A percentile compares a stretch with the other conserved stretches of the same genome.
phyloP scores from a whole-genome alignment of 2,329 filamentous ascomycete genomes.

The Cladophialophora exuberans region DNA sequence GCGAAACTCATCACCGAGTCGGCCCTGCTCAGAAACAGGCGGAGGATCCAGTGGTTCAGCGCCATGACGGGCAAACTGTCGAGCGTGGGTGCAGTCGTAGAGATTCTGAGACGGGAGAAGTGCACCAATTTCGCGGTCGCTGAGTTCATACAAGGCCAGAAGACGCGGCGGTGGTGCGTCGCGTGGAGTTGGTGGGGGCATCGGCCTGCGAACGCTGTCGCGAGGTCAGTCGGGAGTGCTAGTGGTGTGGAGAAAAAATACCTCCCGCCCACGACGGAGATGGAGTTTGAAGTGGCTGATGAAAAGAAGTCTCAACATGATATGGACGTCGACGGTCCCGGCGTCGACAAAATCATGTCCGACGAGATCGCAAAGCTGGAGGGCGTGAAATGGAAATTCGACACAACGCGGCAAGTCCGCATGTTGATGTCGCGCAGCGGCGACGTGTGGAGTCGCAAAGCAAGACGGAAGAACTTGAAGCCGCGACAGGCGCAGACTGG shows the following conservation, averaged over 20 bases:
- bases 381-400: constrained; percentile 66
- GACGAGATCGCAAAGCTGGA: constrained; percentile 60
- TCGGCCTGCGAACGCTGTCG: constrained; percentile 62
- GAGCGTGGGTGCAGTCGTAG: constrained; percentile 63
- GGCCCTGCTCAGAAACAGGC: constrained; percentile 1
- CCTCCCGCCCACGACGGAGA: constrained; percentile 57
- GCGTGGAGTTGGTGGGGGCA: constrained; percentile 80
- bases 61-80: constrained; percentile 84
- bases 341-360: constrained; percentile 44
- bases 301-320: constrained; percentile 38
- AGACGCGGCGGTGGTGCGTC: constrained; percentile 83
- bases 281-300: constrained; percentile 45
- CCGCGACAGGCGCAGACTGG: constrained; percentile 27
- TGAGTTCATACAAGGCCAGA: constrained; percentile 74
- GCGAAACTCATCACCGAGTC: constrained; percentile 68
- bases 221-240: constrained; percentile 36
- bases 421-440: constrained; percentile 62
- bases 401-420: constrained; percentile 56
- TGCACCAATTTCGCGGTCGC: constrained; percentile 82
- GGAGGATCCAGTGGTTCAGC: constrained; percentile 80
- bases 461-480: constrained; percentile 60
- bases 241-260: constrained; percentile 52
- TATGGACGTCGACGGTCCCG: not conserved
- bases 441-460: constrained; percentile 79
- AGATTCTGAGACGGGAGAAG: constrained; percentile 57